These are phyloP conservation scores for Euphorbia schlechtendalii DNA, from an alignment of 441 rosid genomes.

Conservation along the genomic window DNA sequence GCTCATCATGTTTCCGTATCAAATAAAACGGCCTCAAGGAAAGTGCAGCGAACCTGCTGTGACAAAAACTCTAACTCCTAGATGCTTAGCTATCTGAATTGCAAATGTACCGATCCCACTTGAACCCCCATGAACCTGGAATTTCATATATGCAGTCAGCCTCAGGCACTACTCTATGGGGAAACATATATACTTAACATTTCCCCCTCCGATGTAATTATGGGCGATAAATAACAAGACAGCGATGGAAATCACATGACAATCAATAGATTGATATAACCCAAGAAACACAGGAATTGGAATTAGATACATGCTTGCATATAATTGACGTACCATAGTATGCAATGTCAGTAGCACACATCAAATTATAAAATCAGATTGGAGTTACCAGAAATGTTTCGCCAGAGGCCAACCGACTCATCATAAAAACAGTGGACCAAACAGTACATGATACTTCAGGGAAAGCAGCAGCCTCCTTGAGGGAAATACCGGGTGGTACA, in stretches of 20 bases:
- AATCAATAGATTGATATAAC: background rate
- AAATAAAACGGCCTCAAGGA: background rate
- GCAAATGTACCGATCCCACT: conserved; percentile 95
- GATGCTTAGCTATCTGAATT: conserved; percentile 71
- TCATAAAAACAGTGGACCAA: conserved; percentile 94
- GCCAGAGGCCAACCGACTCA: conserved; percentile 55
- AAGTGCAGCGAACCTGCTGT: conserved; percentile 58
- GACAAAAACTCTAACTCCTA: conserved; percentile 63
- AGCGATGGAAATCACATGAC: background rate
- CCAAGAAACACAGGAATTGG: background rate
- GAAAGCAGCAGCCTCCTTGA: conserved; percentile 69
- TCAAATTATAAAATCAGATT: background rate
- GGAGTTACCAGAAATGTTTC: conserved; percentile 65
- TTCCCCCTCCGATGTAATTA: conserved; percentile 1
- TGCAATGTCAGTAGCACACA: background rate
- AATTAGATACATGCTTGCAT: background rate
- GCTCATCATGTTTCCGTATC: background rate
- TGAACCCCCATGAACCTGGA: conserved; percentile 84
- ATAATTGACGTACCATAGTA: background rate
- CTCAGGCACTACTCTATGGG: background rate
- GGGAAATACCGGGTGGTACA: conserved; percentile 54
- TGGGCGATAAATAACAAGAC: no score
- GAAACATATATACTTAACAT: background rate
- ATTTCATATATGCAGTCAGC: conserved; percentile 14
- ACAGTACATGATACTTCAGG: conserved; percentile 94